Evolutionary conservation across 306 rosid genomes (phyloP).

Genomic region (Biancaea sappan): DNA sequence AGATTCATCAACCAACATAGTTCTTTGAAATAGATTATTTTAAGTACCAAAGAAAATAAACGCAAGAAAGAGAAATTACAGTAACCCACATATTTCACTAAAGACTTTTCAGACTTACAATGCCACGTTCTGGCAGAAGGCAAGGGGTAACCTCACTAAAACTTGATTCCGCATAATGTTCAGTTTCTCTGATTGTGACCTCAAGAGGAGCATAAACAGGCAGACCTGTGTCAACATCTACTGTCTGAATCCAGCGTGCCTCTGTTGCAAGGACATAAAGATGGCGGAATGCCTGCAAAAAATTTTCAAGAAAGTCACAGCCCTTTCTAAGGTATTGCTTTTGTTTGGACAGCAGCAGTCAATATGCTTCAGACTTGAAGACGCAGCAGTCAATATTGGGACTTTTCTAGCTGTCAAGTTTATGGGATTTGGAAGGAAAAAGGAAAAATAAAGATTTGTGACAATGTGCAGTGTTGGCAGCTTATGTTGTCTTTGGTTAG

Average conservation of each 20-base stretch:
- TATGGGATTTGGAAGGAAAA: too few species aligned
- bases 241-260: conserved; percentile 98
- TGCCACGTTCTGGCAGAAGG: conserved; percentile 89
- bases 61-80: conserved; percentile 23
- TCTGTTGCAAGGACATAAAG: conserved; percentile 92
- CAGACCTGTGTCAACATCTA: conserved; percentile 94
- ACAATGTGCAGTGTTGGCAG: too few species aligned
- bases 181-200: conserved; percentile 82
- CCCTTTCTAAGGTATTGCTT: too few species aligned
- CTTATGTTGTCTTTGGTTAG: too few species aligned
- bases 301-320: conserved; percentile 44
- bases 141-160: conserved; percentile 96
- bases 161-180: conserved; percentile 89
- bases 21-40: not conserved
- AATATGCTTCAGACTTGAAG: too few species aligned
- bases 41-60: not conserved
- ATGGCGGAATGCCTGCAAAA: conserved; percentile 91
- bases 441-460: too few species aligned
- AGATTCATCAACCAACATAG: conserved; percentile 22
- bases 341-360: too few species aligned
- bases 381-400: too few species aligned
- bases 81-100: conserved; percentile 23
- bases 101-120: conserved; percentile 59
- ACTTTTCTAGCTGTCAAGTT: too few species aligned
- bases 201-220: conserved; percentile 95